These are phyloP conservation scores for Aspergillus latus DNA, from an alignment of 2,329 filamentous ascomycete species.

Conservation along the genomic window DNA sequence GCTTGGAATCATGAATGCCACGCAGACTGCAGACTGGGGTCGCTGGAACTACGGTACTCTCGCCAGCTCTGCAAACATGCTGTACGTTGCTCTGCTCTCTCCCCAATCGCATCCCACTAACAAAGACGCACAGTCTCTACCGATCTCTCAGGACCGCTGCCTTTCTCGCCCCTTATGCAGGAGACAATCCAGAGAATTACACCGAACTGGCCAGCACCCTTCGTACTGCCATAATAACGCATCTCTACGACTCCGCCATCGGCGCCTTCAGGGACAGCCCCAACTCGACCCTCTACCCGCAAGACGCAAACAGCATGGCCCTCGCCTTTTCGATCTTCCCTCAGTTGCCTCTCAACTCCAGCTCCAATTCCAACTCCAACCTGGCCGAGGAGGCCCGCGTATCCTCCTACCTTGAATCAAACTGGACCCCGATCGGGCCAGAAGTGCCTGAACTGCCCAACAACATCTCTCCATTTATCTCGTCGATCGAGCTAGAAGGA, in stretches of 20 bases:
- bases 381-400: conserved; percentile 22
- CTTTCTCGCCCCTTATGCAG: conserved; percentile 17
- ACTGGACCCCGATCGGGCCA: not conserved
- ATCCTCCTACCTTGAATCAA: not conserved
- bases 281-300: not conserved
- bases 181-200: too few relatives aligned
- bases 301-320: not conserved
- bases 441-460: not conserved
- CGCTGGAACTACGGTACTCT: conserved; percentile 48
- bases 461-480: conserved; percentile 33
- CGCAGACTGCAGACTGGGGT: conserved; percentile 53
- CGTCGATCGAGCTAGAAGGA: conserved; percentile 45
- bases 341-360: not conserved
- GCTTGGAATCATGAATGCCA: conserved; percentile 52
- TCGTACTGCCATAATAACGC: not conserved
- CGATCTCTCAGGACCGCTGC: not conserved
- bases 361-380: not conserved
- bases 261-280: conserved; percentile 1
- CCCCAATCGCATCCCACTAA: not conserved
- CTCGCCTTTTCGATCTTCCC: not conserved
- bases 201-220: not conserved
- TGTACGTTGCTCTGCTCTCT: conserved; percentile 28
- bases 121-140: conserved; percentile 3
- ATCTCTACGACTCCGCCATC: not conserved
- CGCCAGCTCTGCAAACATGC: conserved; percentile 45